Evolutionary conservation across 2,329 filamentous ascomycete species (phyloP).

Genomic region (Talaromyces amestolkiae): DNA sequence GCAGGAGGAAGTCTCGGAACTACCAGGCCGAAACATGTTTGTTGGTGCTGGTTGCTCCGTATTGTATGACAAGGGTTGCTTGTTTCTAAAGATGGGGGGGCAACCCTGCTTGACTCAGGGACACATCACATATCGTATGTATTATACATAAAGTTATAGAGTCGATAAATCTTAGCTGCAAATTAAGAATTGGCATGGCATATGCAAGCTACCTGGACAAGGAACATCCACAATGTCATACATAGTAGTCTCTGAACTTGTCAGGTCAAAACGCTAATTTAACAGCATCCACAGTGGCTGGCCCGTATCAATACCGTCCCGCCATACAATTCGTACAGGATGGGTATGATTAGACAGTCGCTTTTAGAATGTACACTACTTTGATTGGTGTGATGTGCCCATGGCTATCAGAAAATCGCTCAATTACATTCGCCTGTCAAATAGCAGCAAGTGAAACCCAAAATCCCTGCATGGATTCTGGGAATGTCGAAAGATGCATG

Average conservation of each 20-base stretch:
- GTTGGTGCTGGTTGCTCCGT: slow-evolving; percentile 3
- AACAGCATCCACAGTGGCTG: slow-evolving; percentile 14
- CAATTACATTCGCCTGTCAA: background rate
- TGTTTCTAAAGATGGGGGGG: background rate
- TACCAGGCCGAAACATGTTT: background rate
- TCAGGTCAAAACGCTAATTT: slow-evolving; percentile 2
- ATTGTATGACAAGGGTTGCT: background rate
- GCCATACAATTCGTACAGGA: background rate
- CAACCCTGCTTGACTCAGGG: background rate
- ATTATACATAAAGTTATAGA: background rate
- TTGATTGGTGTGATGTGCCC: background rate
- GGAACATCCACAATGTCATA: background rate
- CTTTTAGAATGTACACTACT: background rate
- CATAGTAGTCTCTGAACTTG: background rate
- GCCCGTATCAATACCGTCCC: background rate
- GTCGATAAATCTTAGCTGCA: background rate
- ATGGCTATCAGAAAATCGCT: background rate
- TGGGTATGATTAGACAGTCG: background rate
- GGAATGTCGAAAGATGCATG: background rate
- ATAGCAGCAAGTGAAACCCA: background rate
- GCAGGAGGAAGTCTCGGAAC: slow-evolving; percentile 3
- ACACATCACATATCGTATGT: background rate
- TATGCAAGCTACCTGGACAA: background rate
- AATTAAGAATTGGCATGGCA: background rate
- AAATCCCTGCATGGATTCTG: background rate